These are phyloP conservation scores for Anastatica hierochuntica DNA, from an alignment of 345 rosid species.

Conservation along the genomic window DNA sequence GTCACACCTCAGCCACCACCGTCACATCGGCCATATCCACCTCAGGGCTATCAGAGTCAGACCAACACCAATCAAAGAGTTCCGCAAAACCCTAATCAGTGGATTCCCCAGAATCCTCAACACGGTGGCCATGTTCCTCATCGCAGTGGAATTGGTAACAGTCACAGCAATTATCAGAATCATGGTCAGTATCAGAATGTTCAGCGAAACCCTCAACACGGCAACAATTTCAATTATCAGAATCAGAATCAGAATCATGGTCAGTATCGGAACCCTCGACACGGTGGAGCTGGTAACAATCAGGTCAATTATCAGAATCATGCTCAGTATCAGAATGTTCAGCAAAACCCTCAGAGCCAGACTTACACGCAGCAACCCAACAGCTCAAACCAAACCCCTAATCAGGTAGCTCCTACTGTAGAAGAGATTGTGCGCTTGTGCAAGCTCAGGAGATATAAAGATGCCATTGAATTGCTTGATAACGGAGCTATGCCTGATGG, in stretches of 20 bases:
- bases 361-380: slow-evolving; percentile 18
- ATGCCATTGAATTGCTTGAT: slow-evolving; percentile 53
- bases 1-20: slow-evolving; percentile 11
- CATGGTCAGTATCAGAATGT: slow-evolving; percentile 22
- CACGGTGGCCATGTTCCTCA: slow-evolving; percentile 22
- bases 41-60: slow-evolving; percentile 23
- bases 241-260: neutral
- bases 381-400: slow-evolving; percentile 32
- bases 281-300: too few species aligned
- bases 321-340: too few species aligned
- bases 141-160: slow-evolving; percentile 7
- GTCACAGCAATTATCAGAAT: slow-evolving; percentile 19
- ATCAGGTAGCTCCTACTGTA: slow-evolving; percentile 23
- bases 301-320: too few species aligned
- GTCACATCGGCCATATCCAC: slow-evolving; percentile 11
- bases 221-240: neutral
- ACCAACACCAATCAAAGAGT: slow-evolving; percentile 25
- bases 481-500: slow-evolving; percentile 51
- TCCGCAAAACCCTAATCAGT: slow-evolving; percentile 25
- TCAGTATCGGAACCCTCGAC: too few species aligned
- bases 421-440: slow-evolving; percentile 39
- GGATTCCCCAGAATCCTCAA: slow-evolving; percentile 23
- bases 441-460: slow-evolving; percentile 44
- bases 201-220: slow-evolving; percentile 6
- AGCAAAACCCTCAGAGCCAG: too few species aligned